Evolutionary conservation across 129 eudicot species (phyloP).

Genomic region (Mikania micrantha): DNA sequence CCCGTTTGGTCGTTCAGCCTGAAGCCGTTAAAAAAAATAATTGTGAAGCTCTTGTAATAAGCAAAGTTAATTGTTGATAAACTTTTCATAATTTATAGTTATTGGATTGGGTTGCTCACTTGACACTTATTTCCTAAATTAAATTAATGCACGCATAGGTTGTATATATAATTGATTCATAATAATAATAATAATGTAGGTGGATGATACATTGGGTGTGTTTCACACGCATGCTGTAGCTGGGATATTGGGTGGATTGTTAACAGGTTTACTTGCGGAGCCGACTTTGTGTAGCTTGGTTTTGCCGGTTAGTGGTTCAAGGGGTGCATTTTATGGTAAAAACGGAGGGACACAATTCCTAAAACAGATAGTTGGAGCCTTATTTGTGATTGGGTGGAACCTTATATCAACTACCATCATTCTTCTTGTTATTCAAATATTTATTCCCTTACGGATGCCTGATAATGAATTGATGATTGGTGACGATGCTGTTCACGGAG

Average conservation of each 20-base stretch:
- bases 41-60: no score
- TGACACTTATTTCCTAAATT: no score
- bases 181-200: no score
- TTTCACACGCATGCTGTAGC: slow-evolving; percentile 84
- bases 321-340: slow-evolving; percentile 72
- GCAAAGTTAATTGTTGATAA: no score
- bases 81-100: no score
- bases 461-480: slow-evolving; percentile 67
- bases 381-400: slow-evolving; percentile 71
- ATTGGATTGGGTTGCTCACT: no score
- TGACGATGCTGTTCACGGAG: slow-evolving; percentile 83
- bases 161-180: no score
- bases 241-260: slow-evolving; percentile 62
- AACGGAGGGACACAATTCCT: slow-evolving; percentile 45
- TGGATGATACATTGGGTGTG: slow-evolving; percentile 74
- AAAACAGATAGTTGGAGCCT: slow-evolving; percentile 68
- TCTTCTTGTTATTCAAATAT: slow-evolving; percentile 36
- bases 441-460: slow-evolving; percentile 68
- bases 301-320: slow-evolving; percentile 46
- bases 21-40: no score
- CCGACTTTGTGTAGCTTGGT: slow-evolving; percentile 52
- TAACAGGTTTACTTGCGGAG: slow-evolving; percentile 66
- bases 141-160: no score
- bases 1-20: no score
- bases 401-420: slow-evolving; percentile 50